phyloP scores from a whole-genome alignment of 371 early-diverging fungal genomes.

The Parasitella parasitica region DNA sequence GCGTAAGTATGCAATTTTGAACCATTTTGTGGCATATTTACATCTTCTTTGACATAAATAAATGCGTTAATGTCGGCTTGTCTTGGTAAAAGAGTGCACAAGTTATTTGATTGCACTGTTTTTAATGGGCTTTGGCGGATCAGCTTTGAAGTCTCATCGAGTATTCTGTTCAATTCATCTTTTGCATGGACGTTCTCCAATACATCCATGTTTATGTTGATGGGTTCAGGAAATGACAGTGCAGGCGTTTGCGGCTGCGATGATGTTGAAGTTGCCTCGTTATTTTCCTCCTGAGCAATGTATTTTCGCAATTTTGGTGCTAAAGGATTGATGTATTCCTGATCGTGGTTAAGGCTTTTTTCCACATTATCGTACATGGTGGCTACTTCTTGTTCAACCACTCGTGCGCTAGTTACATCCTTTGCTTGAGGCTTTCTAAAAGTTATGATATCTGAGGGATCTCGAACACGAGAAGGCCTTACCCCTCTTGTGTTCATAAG shows the following conservation, averaged over 20 bases:
- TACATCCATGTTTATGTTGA: slow-evolving; percentile 4
- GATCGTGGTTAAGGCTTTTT: background rate
- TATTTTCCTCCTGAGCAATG: slow-evolving; percentile 6
- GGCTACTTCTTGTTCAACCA: slow-evolving; percentile 24
- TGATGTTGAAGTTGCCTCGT: background rate
- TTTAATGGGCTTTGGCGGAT: slow-evolving; percentile 15
- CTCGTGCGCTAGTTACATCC: slow-evolving; percentile 29
- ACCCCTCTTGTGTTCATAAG: background rate
- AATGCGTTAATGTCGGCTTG: slow-evolving; percentile 11
- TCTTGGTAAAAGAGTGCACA: slow-evolving; percentile 16
- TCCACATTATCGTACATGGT: slow-evolving; percentile 3
- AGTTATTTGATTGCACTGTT: slow-evolving; percentile 25
- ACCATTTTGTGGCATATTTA: background rate
- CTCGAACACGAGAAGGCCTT: slow-evolving; percentile 1
- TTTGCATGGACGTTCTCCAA: background rate
- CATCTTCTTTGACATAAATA: slow-evolving; percentile 17
- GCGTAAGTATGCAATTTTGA: too few species aligned
- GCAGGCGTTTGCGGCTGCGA: background rate
- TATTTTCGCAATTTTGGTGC: slow-evolving; percentile 22
- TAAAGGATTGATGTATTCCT: slow-evolving; percentile 28
- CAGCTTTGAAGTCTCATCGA: background rate
- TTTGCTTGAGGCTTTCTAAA: slow-evolving; percentile 40
- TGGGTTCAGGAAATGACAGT: background rate
- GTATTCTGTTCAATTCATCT: background rate
- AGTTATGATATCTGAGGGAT: background rate